phyloP scores from a whole-genome alignment of 2,329 filamentous ascomycete genomes.

The Phialophora expanda region DNA sequence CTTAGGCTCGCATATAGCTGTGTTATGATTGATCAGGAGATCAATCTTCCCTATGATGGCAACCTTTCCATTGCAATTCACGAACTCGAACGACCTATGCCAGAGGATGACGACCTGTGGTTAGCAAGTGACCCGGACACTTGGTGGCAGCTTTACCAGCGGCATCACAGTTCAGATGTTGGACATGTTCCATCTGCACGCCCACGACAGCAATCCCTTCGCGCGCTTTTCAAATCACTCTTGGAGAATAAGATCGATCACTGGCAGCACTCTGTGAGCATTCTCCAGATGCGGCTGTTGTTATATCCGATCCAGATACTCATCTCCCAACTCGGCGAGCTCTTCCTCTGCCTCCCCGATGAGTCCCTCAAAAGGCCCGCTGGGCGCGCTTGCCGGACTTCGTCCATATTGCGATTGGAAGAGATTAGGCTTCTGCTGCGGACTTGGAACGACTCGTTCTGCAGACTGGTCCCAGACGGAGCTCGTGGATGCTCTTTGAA shows the following conservation, averaged over 20 bases:
- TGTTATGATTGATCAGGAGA: not conserved
- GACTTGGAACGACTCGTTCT: conserved; percentile 1
- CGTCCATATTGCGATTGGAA: not conserved
- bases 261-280: not conserved
- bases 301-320: not conserved
- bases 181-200: not conserved
- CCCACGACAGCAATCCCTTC: conserved; percentile 4
- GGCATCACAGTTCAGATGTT: not conserved
- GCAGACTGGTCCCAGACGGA: not conserved
- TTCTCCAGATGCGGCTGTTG: not conserved
- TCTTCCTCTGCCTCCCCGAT: not conserved
- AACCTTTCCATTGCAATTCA: not conserved
- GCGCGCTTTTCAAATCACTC: conserved; percentile 9
- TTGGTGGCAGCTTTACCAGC: not conserved
- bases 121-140: not conserved
- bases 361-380: not conserved
- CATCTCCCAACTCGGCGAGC: not conserved
- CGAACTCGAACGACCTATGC: not conserved
- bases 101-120: not conserved
- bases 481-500: conserved; percentile 4
- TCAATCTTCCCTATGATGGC: not conserved
- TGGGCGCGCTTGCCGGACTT: not conserved
- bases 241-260: conserved; percentile 15
- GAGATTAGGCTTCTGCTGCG: conserved; percentile 12
- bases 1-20: not conserved